These are phyloP conservation scores for Cairneyella variabilis DNA, from an alignment of 495 filamentous ascomycete genomes.

Conservation along the genomic window DNA sequence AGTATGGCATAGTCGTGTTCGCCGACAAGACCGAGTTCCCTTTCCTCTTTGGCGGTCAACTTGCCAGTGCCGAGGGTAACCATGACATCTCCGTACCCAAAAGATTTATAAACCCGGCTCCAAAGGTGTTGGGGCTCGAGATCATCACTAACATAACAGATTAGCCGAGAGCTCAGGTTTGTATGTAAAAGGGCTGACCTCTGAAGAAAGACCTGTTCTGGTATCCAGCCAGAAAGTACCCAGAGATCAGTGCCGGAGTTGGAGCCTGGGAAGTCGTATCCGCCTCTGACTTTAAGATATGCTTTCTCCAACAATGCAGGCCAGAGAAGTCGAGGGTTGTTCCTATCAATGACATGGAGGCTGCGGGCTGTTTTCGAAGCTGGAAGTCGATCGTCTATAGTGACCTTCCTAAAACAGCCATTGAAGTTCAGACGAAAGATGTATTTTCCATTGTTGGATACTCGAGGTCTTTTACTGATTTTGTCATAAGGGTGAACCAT, in stretches of 20 bases:
- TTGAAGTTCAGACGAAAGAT: conserved; percentile 92
- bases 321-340: conserved; percentile 73
- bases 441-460: conserved; percentile 83
- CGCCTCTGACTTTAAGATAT: conserved; percentile 93
- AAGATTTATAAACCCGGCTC: conserved; percentile 70
- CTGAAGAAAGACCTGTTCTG: conserved; percentile 90
- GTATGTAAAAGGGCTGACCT: conserved; percentile 34
- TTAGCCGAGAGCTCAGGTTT: conserved; percentile 7
- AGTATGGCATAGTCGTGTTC: conserved; percentile 95
- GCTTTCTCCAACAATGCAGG: conserved; percentile 96
- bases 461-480: conserved; percentile 43
- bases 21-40: conserved; percentile 72
- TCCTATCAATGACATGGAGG: conserved; percentile 85
- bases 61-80: conserved; percentile 88
- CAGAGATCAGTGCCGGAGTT: conserved; percentile 94
- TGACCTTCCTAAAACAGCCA: conserved; percentile 80
- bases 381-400: conserved; percentile 90
- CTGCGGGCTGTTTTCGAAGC: conserved; percentile 65
- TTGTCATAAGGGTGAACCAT: conserved; percentile 71
- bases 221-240: conserved; percentile 92
- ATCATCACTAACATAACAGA: conserved; percentile 50
- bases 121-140: conserved; percentile 70
- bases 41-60: conserved; percentile 67
- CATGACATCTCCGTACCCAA: conserved; percentile 75
- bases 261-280: conserved; percentile 98